These are phyloP conservation scores for Periglandula ipomoeae DNA, from an alignment of 2,329 filamentous ascomycete genomes.

Conservation along the genomic window DNA sequence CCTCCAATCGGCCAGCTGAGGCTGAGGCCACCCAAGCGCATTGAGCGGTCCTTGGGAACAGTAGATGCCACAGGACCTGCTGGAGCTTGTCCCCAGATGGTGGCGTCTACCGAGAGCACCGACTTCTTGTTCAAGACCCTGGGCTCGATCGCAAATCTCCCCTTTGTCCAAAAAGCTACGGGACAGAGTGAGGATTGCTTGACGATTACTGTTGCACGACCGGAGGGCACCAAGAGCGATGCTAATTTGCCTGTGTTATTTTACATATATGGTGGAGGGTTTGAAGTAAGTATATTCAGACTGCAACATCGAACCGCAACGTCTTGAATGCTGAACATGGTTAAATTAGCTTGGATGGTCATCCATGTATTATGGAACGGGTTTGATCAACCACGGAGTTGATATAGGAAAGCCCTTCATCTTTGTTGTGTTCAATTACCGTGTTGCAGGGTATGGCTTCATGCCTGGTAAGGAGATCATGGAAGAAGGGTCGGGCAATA, in stretches of 20 bases:
- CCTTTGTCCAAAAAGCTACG: conserved; percentile 30
- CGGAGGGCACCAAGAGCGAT: conserved; percentile 28
- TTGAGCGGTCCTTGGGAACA: conserved; percentile 40
- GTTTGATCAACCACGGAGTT: conserved; percentile 21
- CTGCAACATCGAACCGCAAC: background rate
- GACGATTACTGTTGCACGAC: conserved; percentile 37
- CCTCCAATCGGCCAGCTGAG: conserved; percentile 48
- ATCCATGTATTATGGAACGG: background rate
- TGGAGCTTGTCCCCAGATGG: conserved; percentile 49
- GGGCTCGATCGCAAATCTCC: conserved; percentile 30
- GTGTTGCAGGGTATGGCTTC: background rate
- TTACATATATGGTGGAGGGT: conserved; percentile 48
- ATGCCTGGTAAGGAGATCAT: background rate
- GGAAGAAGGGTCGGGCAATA: conserved; percentile 52
- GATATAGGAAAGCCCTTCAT: conserved; percentile 23
- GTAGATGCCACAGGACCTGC: conserved; percentile 40
- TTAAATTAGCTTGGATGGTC: background rate
- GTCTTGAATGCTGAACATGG: background rate
- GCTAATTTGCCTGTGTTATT: conserved; percentile 45
- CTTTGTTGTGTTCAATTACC: background rate
- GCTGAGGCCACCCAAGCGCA: conserved; percentile 47
- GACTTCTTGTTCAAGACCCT: conserved; percentile 26
- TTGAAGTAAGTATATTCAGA: background rate
- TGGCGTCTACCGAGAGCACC: conserved; percentile 14
- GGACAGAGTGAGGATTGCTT: conserved; percentile 38